Base-by-base conservation (phyloP, 192 early-diverging fungal genomes). In the Rhizoclosmatium globosum region DNA sequence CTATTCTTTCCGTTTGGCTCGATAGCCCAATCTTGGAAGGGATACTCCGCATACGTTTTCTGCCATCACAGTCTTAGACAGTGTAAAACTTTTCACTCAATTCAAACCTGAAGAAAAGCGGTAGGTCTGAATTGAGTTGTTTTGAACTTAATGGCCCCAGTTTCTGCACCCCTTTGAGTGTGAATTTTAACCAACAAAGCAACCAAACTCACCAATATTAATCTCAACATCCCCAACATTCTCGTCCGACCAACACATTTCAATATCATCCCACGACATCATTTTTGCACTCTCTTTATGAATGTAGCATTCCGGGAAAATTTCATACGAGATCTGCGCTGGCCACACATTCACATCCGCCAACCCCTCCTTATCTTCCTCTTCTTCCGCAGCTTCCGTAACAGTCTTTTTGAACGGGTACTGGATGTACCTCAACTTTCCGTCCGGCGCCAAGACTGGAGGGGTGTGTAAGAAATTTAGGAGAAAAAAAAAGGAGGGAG, bases 331-430 rank as follows among this genome's bases (percentile, higher is more conserved):
- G 9, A 89, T 81, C 6, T 53, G 71, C 41, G 83, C 87, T 17
- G 86, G 81, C 88, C 88, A 89, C 7, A 84, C 61, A 47, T 84
- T 73, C 11, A 66, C 38, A 70, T 85, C 85, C 21, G 64, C 57
- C 7, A 23, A 66, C 7, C 38, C 73, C n/a, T 21, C 68, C 15
- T 60, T 76, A 38, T 76, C 77, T 47, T 61, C 80, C 44, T 78
- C 80, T n/a, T 84, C 81, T 57, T 89, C 87, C 4, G 44, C 76
- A 9, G 39, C 79, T 57, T 88, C 85, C 21, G 81, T 76, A 15
- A 67, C 62, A 17, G 47, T 47, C 60, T 85, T 84, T 67, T 89
- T 89, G 72, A 87, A 87, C 0, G 88, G 88, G 64, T 89, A 89
- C 4, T 45, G 23, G 38, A 88, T 64, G 21, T 47, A 60, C 41